Conservation (phyloP, 352 stramenopile genomes). For the Pythium guiyangense region DNA sequence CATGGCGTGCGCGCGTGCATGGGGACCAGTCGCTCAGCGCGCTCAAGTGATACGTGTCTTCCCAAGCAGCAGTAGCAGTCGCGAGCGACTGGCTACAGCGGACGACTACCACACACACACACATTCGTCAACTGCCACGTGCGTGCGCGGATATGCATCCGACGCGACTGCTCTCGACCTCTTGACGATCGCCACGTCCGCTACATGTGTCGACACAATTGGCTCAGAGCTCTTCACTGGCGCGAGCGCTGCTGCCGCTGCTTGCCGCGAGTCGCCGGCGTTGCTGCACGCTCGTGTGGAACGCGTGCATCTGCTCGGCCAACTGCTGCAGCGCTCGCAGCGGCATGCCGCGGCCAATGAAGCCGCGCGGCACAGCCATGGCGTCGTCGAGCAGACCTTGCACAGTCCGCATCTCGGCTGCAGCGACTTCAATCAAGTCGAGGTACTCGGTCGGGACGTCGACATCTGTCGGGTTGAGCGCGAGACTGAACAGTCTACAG, state of each 20-base stretch:
- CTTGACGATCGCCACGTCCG: not conserved
- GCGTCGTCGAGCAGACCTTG: conserved; percentile 46
- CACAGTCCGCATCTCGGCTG: conserved; percentile 26
- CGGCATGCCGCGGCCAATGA: conserved; percentile 40
- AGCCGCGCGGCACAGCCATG: too few species aligned
- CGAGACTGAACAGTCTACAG: conserved; percentile 42
- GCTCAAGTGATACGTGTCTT: too few species aligned
- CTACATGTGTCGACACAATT: not conserved
- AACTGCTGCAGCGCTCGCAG: conserved; percentile 40
- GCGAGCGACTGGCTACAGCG: too few species aligned
- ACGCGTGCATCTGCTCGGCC: conserved; percentile 45
- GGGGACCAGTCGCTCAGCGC: too few species aligned
- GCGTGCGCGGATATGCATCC: too few species aligned
- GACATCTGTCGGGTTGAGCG: conserved; percentile 52
- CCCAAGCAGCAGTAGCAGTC: too few species aligned
- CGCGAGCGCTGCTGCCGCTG: conserved; percentile 6
- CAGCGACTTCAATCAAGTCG: conserved; percentile 25
- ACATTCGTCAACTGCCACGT: too few species aligned
- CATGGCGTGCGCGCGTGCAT: too few species aligned
- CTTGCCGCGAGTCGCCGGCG: conserved; percentile 16
- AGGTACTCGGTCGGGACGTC: conserved; percentile 41
- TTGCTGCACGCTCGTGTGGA: conserved; percentile 9
- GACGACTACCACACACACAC: too few species aligned
- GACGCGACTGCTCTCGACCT: not conserved
- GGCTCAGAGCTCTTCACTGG: conserved; percentile 26